Conservation (phyloP, 345 rosid genomes). For the Eutrema heterophyllum region DNA sequence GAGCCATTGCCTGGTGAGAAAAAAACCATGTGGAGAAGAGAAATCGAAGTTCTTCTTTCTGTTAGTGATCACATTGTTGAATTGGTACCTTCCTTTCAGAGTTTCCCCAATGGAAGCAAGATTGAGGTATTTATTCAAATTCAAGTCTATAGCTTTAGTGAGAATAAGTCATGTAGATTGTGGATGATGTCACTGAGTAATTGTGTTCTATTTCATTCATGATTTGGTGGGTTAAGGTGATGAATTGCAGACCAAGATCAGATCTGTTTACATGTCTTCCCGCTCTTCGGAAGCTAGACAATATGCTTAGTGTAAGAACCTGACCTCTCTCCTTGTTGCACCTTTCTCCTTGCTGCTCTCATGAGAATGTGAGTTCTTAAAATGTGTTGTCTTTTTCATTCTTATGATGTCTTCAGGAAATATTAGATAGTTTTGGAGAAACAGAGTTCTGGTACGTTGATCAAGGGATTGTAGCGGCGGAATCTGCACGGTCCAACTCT, state of each 20-base stretch:
- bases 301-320: slow-evolving; percentile 89
- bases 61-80: slow-evolving; percentile 93
- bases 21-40: slow-evolving; percentile 94
- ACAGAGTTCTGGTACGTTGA: slow-evolving; percentile 96
- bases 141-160: neutral
- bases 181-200: neutral
- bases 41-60: slow-evolving; percentile 82
- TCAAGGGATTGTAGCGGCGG: slow-evolving; percentile 75
- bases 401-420: slow-evolving; percentile 45
- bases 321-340: neutral
- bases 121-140: slow-evolving; percentile 57
- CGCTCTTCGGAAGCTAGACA: slow-evolving; percentile 82
- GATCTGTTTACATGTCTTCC: slow-evolving; percentile 88
- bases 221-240: slow-evolving; percentile 48
- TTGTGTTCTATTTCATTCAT: neutral
- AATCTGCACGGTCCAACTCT: slow-evolving; percentile 71
- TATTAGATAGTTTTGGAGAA: slow-evolving; percentile 65
- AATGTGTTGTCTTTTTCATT: neutral
- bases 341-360: neutral
- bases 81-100: slow-evolving; percentile 85
- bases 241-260: slow-evolving; percentile 92
- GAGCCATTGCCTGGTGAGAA: slow-evolving; percentile 73
- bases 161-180: neutral
- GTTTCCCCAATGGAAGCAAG: slow-evolving; percentile 75
- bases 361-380: neutral